These are phyloP conservation scores for Polyporus tsugae DNA, from an alignment of 1,284 basidiomycete species.

Conservation along the genomic window DNA sequence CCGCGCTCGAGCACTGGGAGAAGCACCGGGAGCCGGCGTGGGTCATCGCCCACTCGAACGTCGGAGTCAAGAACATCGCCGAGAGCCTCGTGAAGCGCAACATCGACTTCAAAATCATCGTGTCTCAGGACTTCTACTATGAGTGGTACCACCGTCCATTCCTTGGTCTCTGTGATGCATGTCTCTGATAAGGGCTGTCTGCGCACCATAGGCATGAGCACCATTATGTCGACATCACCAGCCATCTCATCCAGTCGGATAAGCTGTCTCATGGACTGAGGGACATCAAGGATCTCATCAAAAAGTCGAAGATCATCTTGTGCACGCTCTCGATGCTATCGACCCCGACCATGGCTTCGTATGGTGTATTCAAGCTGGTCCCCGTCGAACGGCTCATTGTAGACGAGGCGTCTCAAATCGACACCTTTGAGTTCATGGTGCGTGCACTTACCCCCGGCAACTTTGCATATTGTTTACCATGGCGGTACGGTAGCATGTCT, in stretches of 20 bases:
- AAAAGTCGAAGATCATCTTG: constrained; percentile 60
- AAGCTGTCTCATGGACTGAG: constrained; percentile 40
- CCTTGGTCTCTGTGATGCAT: background rate
- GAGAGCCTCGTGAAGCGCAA: constrained; percentile 49
- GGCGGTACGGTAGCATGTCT: constrained; percentile 44
- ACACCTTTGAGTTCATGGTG: constrained; percentile 35
- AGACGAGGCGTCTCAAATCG: constrained; percentile 61
- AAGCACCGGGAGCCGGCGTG: constrained; percentile 30
- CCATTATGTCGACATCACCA: constrained; percentile 55
- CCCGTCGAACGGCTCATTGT: constrained; percentile 53
- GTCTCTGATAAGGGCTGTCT: constrained; percentile 3
- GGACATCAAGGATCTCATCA: constrained; percentile 31
- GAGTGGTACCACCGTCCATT: constrained; percentile 58
- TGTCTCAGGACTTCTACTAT: constrained; percentile 61
- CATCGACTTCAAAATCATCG: constrained; percentile 48
- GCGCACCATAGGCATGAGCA: constrained; percentile 70
- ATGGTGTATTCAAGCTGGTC: constrained; percentile 40
- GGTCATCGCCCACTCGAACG: constrained; percentile 48
- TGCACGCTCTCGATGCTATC: constrained; percentile 78
- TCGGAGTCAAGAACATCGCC: constrained; percentile 62
- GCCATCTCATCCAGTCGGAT: constrained; percentile 60
- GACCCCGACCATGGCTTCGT: constrained; percentile 36
- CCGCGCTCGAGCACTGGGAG: constrained; percentile 32
- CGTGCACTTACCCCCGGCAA: background rate
- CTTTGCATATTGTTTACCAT: constrained; percentile 38